Evolutionary conservation across 2,329 filamentous ascomycete genomes (phyloP).

Genomic region (Colletotrichum spaethianum): DNA sequence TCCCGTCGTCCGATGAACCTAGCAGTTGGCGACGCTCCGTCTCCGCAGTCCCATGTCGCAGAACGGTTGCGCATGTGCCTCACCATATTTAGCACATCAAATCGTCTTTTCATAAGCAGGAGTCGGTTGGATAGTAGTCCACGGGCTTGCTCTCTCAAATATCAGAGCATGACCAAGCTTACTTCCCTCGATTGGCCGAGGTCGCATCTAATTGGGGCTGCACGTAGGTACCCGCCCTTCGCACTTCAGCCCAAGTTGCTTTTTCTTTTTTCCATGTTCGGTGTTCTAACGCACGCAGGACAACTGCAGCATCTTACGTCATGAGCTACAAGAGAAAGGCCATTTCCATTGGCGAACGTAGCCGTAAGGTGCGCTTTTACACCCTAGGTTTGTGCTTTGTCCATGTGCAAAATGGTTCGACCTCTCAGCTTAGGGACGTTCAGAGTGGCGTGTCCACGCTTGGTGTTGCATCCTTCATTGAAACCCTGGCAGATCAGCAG

Average conservation of each 20-base stretch:
- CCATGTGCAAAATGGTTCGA: constrained; percentile 1
- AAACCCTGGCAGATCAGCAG: neutral
- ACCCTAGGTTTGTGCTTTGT: neutral
- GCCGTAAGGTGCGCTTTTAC: neutral
- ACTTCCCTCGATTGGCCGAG: constrained; percentile 6
- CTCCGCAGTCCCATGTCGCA: constrained; percentile 29
- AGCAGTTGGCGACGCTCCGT: constrained; percentile 12
- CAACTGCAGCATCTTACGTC: constrained; percentile 17
- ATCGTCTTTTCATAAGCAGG: neutral
- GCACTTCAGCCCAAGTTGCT: constrained; percentile 16
- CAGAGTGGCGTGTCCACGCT: constrained; percentile 1
- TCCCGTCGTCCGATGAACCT: constrained; percentile 25
- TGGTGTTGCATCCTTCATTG: constrained; percentile 16
- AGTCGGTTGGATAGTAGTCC: neutral
- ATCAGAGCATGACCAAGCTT: constrained; percentile 12
- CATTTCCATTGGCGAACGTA: neutral
- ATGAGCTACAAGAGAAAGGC: neutral
- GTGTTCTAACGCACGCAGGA: constrained; percentile 9
- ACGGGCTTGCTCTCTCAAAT: neutral
- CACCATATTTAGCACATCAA: constrained; percentile 20
- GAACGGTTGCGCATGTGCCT: constrained; percentile 37
- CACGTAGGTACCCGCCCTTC: constrained; percentile 14
- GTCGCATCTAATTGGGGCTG: neutral
- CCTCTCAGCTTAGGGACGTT: neutral
- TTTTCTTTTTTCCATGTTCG: constrained; percentile 7